Base-by-base conservation (phyloP, 2,329 filamentous ascomycete species). In the Aspergillus hiratsukae region DNA sequence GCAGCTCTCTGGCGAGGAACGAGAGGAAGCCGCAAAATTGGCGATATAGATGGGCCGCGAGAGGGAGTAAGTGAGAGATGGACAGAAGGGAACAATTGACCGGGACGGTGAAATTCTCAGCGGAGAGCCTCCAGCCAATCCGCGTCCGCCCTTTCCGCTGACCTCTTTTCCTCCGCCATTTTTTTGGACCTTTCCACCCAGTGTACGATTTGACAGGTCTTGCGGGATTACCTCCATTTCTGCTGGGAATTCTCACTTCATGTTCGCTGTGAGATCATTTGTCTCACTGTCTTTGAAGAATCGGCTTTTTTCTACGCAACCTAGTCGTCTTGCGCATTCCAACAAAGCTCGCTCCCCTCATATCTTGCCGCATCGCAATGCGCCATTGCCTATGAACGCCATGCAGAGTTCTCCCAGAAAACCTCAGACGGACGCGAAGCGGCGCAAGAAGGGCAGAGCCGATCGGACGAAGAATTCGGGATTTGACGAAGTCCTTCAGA, bases 401-500 rank as follows among this genome's bases (percentile, higher is more conserved):
- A 73, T 72, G 70, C 59, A 63, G 52, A 64, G 64, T 52, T 55
- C 58, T 50, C 63, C 64, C 35, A 67, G 64, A 58, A 69, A 66
- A 57, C 58, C 56, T 51, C 54, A 63, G 19, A 56, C 57, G 40
- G 61, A 61, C 52, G 59, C 58, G 46, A 74, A 69, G 57, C 65
- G 63, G 52, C 65, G 64, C 54, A 72, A 72, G 83, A 78, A 80
- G 80, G 55, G 55, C 37, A 81, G 84, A 66, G 80, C 80, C 60
- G 82, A 83, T 62, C 81, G 80, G 19, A 82, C 83, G 57, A 85
- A 86, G 1, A 82, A 82, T 59, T 86, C 84, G 8, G 84, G 85
- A 0, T 78, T 79, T 21, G 87, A 90, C 58, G 85, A 90, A 66
- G 84, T 90, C 49, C 76, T 91, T 48, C 76, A 81, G 50, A 73